A percentile compares a stretch with the other conserved stretches of the same genome.
phyloP scores from a whole-genome alignment of 306 rosid genomes.

The Trifolium subterraneum region DNA sequence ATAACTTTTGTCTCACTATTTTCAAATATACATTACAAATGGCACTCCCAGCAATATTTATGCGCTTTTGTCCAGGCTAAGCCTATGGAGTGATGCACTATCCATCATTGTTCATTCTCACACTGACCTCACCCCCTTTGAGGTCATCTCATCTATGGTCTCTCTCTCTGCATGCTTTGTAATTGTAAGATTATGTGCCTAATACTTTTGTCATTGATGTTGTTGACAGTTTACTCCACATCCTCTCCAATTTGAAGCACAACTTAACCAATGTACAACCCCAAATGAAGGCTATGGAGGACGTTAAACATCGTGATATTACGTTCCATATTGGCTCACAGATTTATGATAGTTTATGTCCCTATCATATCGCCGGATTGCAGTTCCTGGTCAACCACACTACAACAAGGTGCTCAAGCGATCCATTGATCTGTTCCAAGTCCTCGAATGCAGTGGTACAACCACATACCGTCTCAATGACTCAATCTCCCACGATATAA shows the following conservation, averaged over 20 bases:
- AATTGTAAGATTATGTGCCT: too few relatives aligned
- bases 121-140: background rate
- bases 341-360: background rate
- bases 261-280: background rate
- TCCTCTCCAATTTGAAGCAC: background rate
- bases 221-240: background rate
- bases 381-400: background rate
- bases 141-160: background rate
- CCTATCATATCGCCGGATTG: background rate
- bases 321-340: too few relatives aligned
- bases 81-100: too few relatives aligned
- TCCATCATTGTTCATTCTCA: background rate
- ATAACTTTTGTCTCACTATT: background rate
- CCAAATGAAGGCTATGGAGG: too few relatives aligned
- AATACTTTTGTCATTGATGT: background rate
- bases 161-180: too few relatives aligned
- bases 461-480: too few relatives aligned
- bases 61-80: background rate
- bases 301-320: too few relatives aligned
- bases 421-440: too few relatives aligned
- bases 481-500: background rate
- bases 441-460: too few relatives aligned
- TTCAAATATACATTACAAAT: too few relatives aligned
- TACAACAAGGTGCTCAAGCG: background rate
- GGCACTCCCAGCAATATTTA: too few relatives aligned